phyloP scores from a whole-genome alignment of 176 grass and related monocot genomes.

The Alloteropsis semialata region DNA sequence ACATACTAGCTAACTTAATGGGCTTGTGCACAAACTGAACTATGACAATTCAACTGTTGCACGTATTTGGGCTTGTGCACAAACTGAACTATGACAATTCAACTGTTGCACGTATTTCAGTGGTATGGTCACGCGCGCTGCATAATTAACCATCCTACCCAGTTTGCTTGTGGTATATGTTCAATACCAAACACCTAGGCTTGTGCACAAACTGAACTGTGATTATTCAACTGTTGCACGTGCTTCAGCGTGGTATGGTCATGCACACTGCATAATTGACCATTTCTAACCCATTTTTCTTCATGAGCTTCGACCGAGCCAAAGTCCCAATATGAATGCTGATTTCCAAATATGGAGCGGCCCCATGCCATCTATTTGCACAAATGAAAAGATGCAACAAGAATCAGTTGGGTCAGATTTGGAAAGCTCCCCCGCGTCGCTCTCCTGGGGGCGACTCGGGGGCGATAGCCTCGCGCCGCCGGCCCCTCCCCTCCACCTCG shows the following conservation, averaged over 20 bases:
- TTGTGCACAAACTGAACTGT: background rate
- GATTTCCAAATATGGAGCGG: background rate
- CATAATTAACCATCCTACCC: background rate
- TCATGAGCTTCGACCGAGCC: background rate
- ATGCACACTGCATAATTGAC: background rate
- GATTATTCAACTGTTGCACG: background rate
- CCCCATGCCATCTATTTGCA: background rate
- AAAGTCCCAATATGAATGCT: background rate
- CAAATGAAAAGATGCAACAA: background rate
- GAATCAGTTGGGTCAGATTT: too few species aligned
- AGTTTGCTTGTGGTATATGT: too few species aligned
- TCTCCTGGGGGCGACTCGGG: too few species aligned
- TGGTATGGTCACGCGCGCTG: background rate
- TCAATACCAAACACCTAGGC: background rate
- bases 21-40: too few species aligned
- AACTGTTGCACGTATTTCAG: background rate
- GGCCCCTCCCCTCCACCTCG: too few species aligned
- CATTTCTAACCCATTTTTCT: slow-evolving; percentile 7
- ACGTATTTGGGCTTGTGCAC: background rate
- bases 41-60: too few species aligned
- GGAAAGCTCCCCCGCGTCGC: too few species aligned
- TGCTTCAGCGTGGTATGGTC: background rate
- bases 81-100: background rate
- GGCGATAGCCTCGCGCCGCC: too few species aligned
- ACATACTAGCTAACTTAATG: too few species aligned